Base-by-base conservation (phyloP, 495 filamentous ascomycete genomes). In the Penicillium cosmopolitanum region DNA sequence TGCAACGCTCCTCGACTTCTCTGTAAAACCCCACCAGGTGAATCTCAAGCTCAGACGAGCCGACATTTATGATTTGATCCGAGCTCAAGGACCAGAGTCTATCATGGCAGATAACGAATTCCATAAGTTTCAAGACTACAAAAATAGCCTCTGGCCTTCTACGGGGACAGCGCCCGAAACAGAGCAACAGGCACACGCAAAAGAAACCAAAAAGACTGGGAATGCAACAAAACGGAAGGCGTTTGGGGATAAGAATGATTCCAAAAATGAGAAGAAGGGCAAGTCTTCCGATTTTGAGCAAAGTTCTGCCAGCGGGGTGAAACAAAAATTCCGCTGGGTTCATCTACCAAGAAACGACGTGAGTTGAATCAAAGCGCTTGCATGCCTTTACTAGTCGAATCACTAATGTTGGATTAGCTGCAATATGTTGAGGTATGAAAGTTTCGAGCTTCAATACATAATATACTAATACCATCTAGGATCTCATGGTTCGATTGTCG, bases 261-360 rank as follows among this genome's bases (percentile, higher is more conserved):
- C 23, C 15, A 28, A 33, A 21, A 6, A 18, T 18, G 21, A 15
- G 36, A 38, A 31, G 18, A 38, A 38, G 10, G 50, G 34, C 12
- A 56, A 56, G 38, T 10, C 13, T 13, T 36, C 34, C 0, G 23
- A 23, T 23, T 23, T 23, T 23, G 8, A 55, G 38, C 40, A 11
- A 18, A 8, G 15, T 11, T 35, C 15, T 10, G 42, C 43, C 51
- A 16, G 23, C 31, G 25, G 10, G 15, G 10, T 25, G 13, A 23
- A 54, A 3, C 33, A 12, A 1, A 40, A 53, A 8, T 50, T 57
- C 25, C 51, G 53, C 44, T 65, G 57, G 62, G 58, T 65, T 31
- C 62, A 65, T 55, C 34, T 65, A 11, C 62, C 57, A 15, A 50
- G 9, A 19, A 65, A 65, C 54, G 57, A 65, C 54, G 62, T 58